These are phyloP conservation scores for Dactylellina drechsleri DNA, from an alignment of 2,329 filamentous ascomycete species.

Conservation along the genomic window DNA sequence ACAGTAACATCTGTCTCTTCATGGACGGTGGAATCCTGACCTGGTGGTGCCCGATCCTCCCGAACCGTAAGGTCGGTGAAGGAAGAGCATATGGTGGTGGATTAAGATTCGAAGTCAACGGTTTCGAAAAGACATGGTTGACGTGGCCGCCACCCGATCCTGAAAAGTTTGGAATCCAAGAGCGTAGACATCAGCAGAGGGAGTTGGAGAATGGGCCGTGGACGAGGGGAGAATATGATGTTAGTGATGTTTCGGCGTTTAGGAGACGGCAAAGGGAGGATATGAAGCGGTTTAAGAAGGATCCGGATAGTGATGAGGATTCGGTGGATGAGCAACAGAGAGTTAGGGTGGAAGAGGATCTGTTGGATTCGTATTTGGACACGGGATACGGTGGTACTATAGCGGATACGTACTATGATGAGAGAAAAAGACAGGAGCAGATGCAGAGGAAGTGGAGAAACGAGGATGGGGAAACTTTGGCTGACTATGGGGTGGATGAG, in stretches of 20 bases:
- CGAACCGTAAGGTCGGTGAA: slow-evolving; percentile 62
- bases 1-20: slow-evolving; percentile 76
- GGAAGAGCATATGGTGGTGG: slow-evolving; percentile 63
- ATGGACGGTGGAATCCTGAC: slow-evolving; percentile 75
- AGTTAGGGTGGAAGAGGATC: slow-evolving; percentile 60
- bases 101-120: slow-evolving; percentile 78
- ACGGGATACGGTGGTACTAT: slow-evolving; percentile 50
- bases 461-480: slow-evolving; percentile 76
- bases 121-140: slow-evolving; percentile 73
- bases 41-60: slow-evolving; percentile 76
- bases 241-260: slow-evolving; percentile 65
- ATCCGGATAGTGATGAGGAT: slow-evolving; percentile 42
- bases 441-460: slow-evolving; percentile 75
- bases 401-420: slow-evolving; percentile 49
- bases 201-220: slow-evolving; percentile 35
- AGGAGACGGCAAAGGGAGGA: slow-evolving; percentile 66
- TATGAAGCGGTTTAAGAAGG: slow-evolving; percentile 62
- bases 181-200: slow-evolving; percentile 47
- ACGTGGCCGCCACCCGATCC: slow-evolving; percentile 74
- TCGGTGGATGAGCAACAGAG: slow-evolving; percentile 20
- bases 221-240: slow-evolving; percentile 54
- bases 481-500: slow-evolving; percentile 83
- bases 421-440: slow-evolving; percentile 57
- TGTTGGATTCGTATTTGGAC: slow-evolving; percentile 56
- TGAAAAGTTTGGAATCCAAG: slow-evolving; percentile 66